Percentiles rank a stretch among this genome's conserved stretches.
Evolutionary conservation across 225 moss, liverwort and hornwort genomes (phyloP).

Genomic region (Rhytidiadelphus loreus): DNA sequence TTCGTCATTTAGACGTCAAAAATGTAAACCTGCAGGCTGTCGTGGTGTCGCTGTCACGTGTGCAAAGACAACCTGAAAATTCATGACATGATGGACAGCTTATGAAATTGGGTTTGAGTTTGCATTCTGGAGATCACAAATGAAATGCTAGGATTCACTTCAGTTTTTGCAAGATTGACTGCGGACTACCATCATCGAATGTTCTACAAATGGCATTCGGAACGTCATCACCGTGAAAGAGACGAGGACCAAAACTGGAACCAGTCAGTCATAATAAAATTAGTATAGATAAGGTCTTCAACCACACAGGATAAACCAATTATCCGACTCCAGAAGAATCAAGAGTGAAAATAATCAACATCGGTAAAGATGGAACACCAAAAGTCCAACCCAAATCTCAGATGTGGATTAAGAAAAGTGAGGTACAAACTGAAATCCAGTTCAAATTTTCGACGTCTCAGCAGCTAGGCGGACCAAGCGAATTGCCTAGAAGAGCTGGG

Average conservation of each 20-base stretch:
- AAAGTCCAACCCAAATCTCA: neutral
- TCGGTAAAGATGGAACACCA: neutral
- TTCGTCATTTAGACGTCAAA: neutral
- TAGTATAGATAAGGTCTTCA: neutral
- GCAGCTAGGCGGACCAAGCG: neutral
- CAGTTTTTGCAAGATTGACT: neutral
- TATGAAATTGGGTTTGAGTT: no score
- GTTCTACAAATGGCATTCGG: neutral
- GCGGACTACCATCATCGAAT: neutral
- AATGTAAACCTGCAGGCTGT: neutral
- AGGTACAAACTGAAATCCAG: neutral
- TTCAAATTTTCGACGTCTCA: neutral
- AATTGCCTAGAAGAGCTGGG: conserved; percentile 58
- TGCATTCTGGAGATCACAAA: neutral
- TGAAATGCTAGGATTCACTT: neutral
- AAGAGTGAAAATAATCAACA: neutral
- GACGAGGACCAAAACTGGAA: neutral
- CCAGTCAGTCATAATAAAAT: neutral
- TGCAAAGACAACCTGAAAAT: neutral
- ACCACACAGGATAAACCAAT: neutral
- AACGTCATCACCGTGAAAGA: neutral
- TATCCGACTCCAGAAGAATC: neutral
- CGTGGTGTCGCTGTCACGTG: no score
- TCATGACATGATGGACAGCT: neutral
- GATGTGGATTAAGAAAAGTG: neutral